phyloP scores from a whole-genome alignment of 192 early-diverging fungal genomes.

The Coemansia asiatica region DNA sequence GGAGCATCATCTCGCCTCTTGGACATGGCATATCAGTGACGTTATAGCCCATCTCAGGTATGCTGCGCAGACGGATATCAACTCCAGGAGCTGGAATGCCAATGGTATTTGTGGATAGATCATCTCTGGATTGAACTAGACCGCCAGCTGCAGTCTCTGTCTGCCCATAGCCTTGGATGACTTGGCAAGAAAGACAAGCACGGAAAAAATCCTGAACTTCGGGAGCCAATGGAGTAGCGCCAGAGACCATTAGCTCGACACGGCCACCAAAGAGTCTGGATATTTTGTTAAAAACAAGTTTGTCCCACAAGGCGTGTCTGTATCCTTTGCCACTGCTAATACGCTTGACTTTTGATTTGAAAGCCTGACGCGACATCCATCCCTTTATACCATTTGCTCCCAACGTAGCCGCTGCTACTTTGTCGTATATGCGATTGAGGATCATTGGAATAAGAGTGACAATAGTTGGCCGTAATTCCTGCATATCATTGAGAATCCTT shows the following conservation, averaged over 20 bases:
- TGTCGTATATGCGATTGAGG: conserved; percentile 79
- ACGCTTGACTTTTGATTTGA: conserved; percentile 58
- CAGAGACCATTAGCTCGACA: conserved; percentile 72
- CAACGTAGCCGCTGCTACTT: conserved; percentile 56
- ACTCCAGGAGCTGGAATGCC: conserved; percentile 62
- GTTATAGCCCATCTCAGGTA: conserved; percentile 73
- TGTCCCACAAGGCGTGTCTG: conserved; percentile 80
- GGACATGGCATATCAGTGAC: conserved; percentile 71
- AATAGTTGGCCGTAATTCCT: conserved; percentile 71
- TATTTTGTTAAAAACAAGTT: conserved; percentile 78
- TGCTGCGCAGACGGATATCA: too few species aligned
- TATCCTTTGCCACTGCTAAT: conserved; percentile 55
- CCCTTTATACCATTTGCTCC: conserved; percentile 50
- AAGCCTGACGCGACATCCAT: conserved; percentile 51
- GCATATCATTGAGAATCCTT: conserved; percentile 73
- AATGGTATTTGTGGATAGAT: conserved; percentile 59
- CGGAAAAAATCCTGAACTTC: conserved; percentile 81
- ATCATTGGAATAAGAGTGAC: conserved; percentile 72
- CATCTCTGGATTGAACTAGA: not conserved
- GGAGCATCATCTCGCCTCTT: conserved; percentile 81
- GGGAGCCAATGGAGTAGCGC: conserved; percentile 67
- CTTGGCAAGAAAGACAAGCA: conserved; percentile 47
- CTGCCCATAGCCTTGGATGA: not conserved
- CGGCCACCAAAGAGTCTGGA: conserved; percentile 70
- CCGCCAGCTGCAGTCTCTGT: not conserved